A percentile compares a stretch with the other conserved stretches of the same genome.
phyloP scores from a whole-genome alignment of 257 asterid species.

The Marsdenia floribunda region DNA sequence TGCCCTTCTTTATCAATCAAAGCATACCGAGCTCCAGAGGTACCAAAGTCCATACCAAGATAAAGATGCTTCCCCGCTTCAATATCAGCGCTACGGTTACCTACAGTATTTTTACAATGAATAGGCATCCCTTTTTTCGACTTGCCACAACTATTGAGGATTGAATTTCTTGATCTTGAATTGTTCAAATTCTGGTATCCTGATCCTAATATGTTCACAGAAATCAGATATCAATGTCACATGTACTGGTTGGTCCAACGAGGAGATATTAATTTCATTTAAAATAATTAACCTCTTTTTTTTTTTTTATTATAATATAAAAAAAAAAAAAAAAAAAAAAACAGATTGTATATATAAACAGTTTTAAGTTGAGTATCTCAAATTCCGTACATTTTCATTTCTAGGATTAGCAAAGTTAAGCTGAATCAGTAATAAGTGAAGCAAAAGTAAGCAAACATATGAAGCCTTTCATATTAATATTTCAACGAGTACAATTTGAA shows the following conservation, averaged over 20 bases:
- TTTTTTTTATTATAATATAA: background rate
- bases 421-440: background rate
- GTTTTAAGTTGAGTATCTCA: background rate
- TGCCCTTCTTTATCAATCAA: slow-evolving; percentile 52
- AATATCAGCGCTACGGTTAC: slow-evolving; percentile 20
- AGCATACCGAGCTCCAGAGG: slow-evolving; percentile 87
- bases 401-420: background rate
- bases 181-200: slow-evolving; percentile 1
- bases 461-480: background rate
- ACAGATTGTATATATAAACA: background rate
- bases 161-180: slow-evolving; percentile 22
- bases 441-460: background rate
- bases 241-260: too few relatives aligned
- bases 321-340: background rate
- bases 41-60: slow-evolving; percentile 94
- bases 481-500: background rate
- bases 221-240: background rate
- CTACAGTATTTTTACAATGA: slow-evolving; percentile 23
- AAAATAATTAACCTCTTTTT: background rate
- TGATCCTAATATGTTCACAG: background rate
- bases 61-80: slow-evolving; percentile 46
- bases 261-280: background rate
- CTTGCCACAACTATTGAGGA: slow-evolving; percentile 20
- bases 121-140: slow-evolving; percentile 20
- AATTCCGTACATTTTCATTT: background rate